Evolutionary conservation across 2,329 filamentous ascomycete species (phyloP).

Genomic region (Colletotrichum tabaci): DNA sequence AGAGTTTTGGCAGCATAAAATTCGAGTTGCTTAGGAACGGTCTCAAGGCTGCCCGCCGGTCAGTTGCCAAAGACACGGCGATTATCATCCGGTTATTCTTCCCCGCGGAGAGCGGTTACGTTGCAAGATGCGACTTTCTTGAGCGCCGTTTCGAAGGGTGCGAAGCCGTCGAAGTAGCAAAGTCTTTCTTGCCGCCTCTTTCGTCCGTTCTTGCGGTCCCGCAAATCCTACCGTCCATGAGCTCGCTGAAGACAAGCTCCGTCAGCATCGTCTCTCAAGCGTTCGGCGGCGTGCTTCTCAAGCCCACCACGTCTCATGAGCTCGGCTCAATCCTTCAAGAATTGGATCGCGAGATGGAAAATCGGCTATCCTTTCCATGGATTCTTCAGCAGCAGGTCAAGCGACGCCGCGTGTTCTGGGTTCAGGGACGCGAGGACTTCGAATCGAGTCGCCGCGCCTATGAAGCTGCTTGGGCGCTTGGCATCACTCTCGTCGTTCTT

Average conservation of each 20-base stretch:
- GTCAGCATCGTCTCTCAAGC: neutral
- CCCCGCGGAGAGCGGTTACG: neutral
- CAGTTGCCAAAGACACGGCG: neutral
- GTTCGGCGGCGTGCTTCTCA: neutral
- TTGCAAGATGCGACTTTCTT: constrained; percentile 11
- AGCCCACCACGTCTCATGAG: rapidly evolving
- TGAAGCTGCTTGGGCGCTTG: constrained; percentile 49
- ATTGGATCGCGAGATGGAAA: neutral
- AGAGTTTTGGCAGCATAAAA: neutral
- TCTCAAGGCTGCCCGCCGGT: neutral
- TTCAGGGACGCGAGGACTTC: constrained; percentile 24
- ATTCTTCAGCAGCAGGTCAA: neutral
- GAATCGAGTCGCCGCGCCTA: constrained; percentile 15
- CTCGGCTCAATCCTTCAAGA: neutral
- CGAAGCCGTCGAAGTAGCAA: neutral
- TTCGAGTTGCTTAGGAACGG: neutral
- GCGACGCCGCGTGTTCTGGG: constrained; percentile 14
- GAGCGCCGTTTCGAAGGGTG: constrained; percentile 9
- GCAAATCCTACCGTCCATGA: no score
- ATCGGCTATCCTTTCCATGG: constrained; percentile 21
- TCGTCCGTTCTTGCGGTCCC: neutral
- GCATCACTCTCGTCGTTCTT: constrained; percentile 54
- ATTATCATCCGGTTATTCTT: neutral
- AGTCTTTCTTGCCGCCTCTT: neutral
- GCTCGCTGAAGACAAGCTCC: neutral